These are phyloP conservation scores for Nymphaea colorata DNA, from an alignment of 164 flowering plant species.

Conservation along the genomic window DNA sequence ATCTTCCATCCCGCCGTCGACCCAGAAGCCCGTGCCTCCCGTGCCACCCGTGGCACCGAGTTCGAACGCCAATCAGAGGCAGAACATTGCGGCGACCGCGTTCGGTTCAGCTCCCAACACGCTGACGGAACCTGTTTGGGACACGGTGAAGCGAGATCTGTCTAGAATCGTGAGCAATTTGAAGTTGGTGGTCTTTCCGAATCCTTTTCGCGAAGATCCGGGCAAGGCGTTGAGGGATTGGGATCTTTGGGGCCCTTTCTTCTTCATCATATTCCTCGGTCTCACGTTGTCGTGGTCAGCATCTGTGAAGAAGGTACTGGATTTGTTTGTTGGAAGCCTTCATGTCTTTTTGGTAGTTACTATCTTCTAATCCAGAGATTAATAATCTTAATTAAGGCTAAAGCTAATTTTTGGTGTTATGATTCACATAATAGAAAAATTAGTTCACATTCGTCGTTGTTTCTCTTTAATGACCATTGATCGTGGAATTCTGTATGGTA, in stretches of 20 bases:
- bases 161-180: conserved; percentile 82
- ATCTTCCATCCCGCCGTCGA: conserved; percentile 23
- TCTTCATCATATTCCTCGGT: conserved; percentile 93
- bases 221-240: conserved; percentile 96
- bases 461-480: too few species aligned
- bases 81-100: conserved; percentile 23
- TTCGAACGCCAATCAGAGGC: background rate
- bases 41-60: conserved; percentile 14
- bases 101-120: conserved; percentile 78
- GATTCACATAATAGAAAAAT: too few species aligned
- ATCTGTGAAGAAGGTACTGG: conserved; percentile 78
- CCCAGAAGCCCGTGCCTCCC: conserved; percentile 17
- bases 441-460: too few species aligned
- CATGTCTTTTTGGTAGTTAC: background rate
- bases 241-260: conserved; percentile 99
- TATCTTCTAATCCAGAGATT: too few species aligned
- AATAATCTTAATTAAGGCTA: too few species aligned
- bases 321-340: background rate
- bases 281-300: conserved; percentile 94
- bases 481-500: too few species aligned
- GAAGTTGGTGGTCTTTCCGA: conserved; percentile 96
- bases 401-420: too few species aligned
- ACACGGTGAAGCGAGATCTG: conserved; percentile 90
- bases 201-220: conserved; percentile 88
- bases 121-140: conserved; percentile 93